Percentiles rank a stretch among this genome's conserved stretches.
These are phyloP conservation scores for Triticum dicoccoides DNA, from an alignment of 176 grass and related monocot species.

Conservation along the genomic window DNA sequence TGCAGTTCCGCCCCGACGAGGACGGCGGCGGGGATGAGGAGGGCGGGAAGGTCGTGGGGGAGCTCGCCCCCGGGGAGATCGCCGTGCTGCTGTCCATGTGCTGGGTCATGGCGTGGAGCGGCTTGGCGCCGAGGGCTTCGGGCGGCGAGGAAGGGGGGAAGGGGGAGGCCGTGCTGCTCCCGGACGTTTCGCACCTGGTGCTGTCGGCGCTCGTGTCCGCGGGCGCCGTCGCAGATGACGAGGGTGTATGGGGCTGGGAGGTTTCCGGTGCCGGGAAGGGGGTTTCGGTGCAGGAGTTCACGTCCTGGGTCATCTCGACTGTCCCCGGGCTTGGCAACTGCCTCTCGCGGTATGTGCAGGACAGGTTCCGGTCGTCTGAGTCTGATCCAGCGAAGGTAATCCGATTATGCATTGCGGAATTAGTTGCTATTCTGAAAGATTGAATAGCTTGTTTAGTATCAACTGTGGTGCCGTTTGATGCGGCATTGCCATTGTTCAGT, in stretches of 20 bases:
- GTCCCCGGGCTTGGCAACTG: slow-evolving; percentile 49
- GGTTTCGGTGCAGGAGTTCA: slow-evolving; percentile 65
- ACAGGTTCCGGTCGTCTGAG: slow-evolving; percentile 40
- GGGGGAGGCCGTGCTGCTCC: slow-evolving; percentile 45
- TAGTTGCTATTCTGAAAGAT: not conserved
- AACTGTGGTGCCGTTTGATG: not conserved
- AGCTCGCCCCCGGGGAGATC: slow-evolving; percentile 50
- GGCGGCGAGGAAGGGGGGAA: slow-evolving; percentile 15
- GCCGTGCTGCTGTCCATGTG: slow-evolving; percentile 70
- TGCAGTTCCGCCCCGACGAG: slow-evolving; percentile 44
- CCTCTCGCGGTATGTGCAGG: slow-evolving; percentile 61
- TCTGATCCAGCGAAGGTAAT: slow-evolving; percentile 54
- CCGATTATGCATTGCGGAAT: not conserved
- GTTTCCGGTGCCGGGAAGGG: slow-evolving; percentile 43
- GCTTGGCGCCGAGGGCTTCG: not conserved
- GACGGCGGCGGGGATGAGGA: not conserved
- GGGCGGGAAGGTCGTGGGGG: slow-evolving; percentile 61
- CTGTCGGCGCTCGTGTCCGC: slow-evolving; percentile 62
- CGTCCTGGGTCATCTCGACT: slow-evolving; percentile 59
- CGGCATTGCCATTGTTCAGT: not conserved
- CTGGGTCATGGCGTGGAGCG: slow-evolving; percentile 66
- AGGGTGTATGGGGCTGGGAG: slow-evolving; percentile 51
- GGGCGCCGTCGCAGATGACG: slow-evolving; percentile 53
- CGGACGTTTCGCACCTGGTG: slow-evolving; percentile 59
- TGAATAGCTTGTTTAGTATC: not conserved